Evolutionary conservation across 192 early-diverging fungal species (phyloP).

Genomic region (Mortierella claussenii): DNA sequence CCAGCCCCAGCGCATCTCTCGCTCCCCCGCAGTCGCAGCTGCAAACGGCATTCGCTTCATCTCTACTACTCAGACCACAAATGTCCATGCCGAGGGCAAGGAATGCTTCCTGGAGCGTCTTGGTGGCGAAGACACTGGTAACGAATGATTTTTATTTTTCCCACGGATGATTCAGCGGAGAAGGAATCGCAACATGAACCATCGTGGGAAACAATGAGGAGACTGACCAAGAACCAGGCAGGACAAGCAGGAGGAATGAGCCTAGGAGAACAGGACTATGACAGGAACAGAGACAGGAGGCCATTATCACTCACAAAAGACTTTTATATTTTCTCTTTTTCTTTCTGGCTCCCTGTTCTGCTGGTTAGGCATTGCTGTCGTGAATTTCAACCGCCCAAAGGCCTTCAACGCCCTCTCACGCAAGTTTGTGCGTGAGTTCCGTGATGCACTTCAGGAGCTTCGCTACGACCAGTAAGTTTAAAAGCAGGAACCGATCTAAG

Average conservation of each 20-base stretch:
- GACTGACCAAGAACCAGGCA: too few species aligned
- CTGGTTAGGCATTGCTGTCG: constrained; percentile 75
- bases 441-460: constrained; percentile 67
- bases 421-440: constrained; percentile 78
- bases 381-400: constrained; percentile 86
- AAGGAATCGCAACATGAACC: too few species aligned
- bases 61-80: constrained; percentile 18
- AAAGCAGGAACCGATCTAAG: too few species aligned
- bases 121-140: constrained; percentile 40
- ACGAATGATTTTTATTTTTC: constrained; percentile 24
- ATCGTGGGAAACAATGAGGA: too few species aligned
- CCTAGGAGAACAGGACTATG: too few species aligned
- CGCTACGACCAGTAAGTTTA: constrained; percentile 68
- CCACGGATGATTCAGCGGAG: too few species aligned
- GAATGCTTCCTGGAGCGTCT: constrained; percentile 59
- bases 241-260: too few species aligned
- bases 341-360: too few species aligned
- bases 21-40: constrained; percentile 6
- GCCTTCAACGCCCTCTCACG: constrained; percentile 92
- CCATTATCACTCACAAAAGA: too few species aligned
- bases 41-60: constrained; percentile 30
- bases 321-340: too few species aligned
- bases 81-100: constrained; percentile 37
- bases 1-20: constrained; percentile 31
- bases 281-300: too few species aligned